These are phyloP conservation scores for Hirsutella minnesotensis DNA, from an alignment of 2,329 filamentous ascomycete species.

Conservation along the genomic window DNA sequence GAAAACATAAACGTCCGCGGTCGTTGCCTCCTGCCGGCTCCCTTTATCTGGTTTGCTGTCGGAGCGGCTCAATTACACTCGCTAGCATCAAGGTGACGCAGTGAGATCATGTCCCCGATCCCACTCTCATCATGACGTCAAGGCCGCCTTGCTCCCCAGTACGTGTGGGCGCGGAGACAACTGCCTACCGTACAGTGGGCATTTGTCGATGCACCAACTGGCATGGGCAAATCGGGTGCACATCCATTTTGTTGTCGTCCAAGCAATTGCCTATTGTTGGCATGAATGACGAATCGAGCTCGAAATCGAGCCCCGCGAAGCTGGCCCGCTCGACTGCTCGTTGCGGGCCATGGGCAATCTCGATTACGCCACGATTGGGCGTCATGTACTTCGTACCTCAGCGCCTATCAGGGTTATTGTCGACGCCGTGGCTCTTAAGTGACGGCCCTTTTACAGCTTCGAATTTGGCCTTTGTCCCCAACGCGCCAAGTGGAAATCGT, in stretches of 20 bases:
- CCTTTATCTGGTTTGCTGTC: neutral
- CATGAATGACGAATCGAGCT: neutral
- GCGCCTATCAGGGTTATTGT: too few relatives aligned
- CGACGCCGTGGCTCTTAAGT: too few relatives aligned
- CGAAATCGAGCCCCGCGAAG: neutral
- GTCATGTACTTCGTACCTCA: too few relatives aligned
- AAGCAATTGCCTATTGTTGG: neutral
- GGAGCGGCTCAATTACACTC: neutral
- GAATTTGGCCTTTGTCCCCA: too few relatives aligned
- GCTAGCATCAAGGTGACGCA: neutral
- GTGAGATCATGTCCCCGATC: neutral
- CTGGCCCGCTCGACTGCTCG: too few relatives aligned
- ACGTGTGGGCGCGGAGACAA: neutral
- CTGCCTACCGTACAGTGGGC: neutral
- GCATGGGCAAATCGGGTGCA: neutral
- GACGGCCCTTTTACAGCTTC: too few relatives aligned
- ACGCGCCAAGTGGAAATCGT: too few relatives aligned
- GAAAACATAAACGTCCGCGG: neutral
- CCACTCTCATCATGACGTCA: conserved; percentile 6
- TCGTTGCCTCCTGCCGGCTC: neutral
- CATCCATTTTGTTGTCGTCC: too few relatives aligned
- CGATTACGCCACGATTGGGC: too few relatives aligned
- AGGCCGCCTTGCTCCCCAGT: neutral
- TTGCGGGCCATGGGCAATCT: too few relatives aligned
- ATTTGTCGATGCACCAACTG: neutral